Base-by-base conservation (phyloP, 768 basidiomycete genomes). In the Tulasnella sp. region DNA sequence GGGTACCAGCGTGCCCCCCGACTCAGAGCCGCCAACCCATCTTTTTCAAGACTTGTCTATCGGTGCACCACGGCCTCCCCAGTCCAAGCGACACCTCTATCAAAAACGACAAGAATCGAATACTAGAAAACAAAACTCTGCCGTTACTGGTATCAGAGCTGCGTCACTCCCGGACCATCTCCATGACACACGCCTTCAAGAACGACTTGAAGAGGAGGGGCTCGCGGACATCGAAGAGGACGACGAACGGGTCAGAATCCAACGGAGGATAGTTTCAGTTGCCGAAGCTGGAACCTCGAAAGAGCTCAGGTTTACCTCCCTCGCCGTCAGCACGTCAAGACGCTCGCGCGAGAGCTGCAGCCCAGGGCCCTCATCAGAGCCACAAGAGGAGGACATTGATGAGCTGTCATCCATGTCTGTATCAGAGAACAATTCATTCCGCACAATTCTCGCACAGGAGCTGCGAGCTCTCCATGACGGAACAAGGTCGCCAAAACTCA, bases 191-290 rank as follows among this genome's bases (percentile, higher is more conserved):
- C 27, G 18, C 24, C 52, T 77, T 44, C 56, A 77, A 24, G 34
- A 77, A 77, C 56, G 62, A 24, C 39, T 77, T 6, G 58, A 56
- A 38, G 56, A 40, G 58, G 76, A 58, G 18, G 76, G 76, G 24
- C 52, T 62, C 36, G 76, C 58, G 36, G 76, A 77, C 36, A 58
- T 56, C 40, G 27, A 36, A 40, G 56, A 77, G 38, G 76, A 77
- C 31, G 58, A 62, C 62, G 62, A 68, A 36, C 27, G 27, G 31
- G 31, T 18, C 31, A 68, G 14, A 19, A 18, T 19, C 62, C 62
- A 68, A 16, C 12, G 62, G 31, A 68, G 62, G 52, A n/a, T 52
- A 52, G 52, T 52, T 24, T n/a, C 52, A 34, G 62, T 68, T 27
- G 62, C 62, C 14, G 27, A 5, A 36, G 31, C 31, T 9, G 62